A percentile compares a stretch with the other conserved stretches of the same genome.
Conservation (phyloP, 2,329 filamentous ascomycete species). For the Curvularia sp. region DNA sequence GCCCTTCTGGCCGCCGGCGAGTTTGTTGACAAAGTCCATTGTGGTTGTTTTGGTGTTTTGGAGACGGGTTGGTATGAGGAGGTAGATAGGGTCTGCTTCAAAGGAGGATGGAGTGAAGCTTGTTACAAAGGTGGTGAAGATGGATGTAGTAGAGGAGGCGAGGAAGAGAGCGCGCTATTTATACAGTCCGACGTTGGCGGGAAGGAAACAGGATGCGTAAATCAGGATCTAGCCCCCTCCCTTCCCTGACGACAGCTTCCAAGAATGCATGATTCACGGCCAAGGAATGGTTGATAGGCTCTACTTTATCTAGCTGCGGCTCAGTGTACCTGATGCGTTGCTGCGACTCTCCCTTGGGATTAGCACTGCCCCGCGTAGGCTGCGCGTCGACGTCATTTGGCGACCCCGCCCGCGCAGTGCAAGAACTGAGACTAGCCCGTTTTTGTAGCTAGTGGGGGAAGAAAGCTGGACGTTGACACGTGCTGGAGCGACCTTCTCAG, state of each 20-base stretch:
- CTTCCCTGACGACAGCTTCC: constrained; percentile 1
- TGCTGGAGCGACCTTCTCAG: constrained; percentile 1
- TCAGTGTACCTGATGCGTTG: constrained; percentile 19
- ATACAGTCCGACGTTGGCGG: constrained; percentile 13
- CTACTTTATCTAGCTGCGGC: constrained; percentile 6
- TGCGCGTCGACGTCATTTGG: constrained; percentile 22
- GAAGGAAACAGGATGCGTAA: constrained; percentile 8
- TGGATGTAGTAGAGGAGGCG: neutral
- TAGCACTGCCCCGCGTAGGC: constrained; percentile 9
- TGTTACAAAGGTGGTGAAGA: neutral
- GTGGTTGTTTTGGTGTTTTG: constrained; percentile 9
- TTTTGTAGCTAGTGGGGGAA: neutral
- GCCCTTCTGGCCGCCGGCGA: constrained; percentile 50
- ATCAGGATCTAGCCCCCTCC: constrained; percentile 15
- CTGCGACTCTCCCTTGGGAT: neutral
- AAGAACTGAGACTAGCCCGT: constrained; percentile 7
- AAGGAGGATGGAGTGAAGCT: neutral
- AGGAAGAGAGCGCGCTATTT: constrained; percentile 20
- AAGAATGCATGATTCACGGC: constrained; percentile 8
- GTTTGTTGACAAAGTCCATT: constrained; percentile 60
- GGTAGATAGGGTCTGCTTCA: neutral
- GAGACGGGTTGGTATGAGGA: neutral
- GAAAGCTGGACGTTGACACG: constrained; percentile 8
- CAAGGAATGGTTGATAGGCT: constrained; percentile 1
- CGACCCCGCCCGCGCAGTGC: constrained; percentile 4